A percentile compares a stretch with the other conserved stretches of the same genome.
phyloP scores from a whole-genome alignment of 768 basidiomycete species.

The Naganishia friedmannii region DNA sequence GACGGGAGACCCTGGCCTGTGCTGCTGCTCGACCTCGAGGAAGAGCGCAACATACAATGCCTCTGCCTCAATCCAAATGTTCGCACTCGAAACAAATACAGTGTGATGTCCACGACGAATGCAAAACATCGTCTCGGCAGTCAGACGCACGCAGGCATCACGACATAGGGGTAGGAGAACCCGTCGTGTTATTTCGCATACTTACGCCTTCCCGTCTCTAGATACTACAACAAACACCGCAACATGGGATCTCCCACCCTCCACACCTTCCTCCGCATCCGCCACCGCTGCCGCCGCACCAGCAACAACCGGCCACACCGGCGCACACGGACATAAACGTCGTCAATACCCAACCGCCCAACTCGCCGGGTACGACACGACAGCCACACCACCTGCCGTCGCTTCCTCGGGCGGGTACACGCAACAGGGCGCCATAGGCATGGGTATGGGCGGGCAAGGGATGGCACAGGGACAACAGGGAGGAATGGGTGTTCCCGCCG shows the following conservation, averaged over 20 bases:
- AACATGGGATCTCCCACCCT: constrained; percentile 78
- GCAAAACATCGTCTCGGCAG: too few species aligned
- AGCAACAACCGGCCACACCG: constrained; percentile 53
- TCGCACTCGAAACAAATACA: too few species aligned
- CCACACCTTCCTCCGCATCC: constrained; percentile 52
- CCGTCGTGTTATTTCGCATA: too few species aligned
- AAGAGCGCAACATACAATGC: too few species aligned
- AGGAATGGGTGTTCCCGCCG: constrained; percentile 27
- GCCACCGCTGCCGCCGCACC: constrained; percentile 54
- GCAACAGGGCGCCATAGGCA: constrained; percentile 48
- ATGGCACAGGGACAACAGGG: too few species aligned
- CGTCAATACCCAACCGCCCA: constrained; percentile 93
- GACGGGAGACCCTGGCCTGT: too few species aligned
- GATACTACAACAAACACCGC: constrained; percentile 71
- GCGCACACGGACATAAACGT: constrained; percentile 58
- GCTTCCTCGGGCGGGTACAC: constrained; percentile 50
- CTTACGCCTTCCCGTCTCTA: constrained; percentile 43
- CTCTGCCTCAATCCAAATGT: too few species aligned
- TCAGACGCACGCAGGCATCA: too few species aligned
- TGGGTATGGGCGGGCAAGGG: constrained; percentile 56
- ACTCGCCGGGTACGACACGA: constrained; percentile 50
- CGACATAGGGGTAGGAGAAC: too few species aligned
- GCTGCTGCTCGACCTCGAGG: too few species aligned
- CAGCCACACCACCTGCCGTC: constrained; percentile 46
- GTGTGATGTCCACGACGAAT: too few species aligned